phyloP scores from a whole-genome alignment of 305 asterid genomes.

The Rubia tinctorum region DNA sequence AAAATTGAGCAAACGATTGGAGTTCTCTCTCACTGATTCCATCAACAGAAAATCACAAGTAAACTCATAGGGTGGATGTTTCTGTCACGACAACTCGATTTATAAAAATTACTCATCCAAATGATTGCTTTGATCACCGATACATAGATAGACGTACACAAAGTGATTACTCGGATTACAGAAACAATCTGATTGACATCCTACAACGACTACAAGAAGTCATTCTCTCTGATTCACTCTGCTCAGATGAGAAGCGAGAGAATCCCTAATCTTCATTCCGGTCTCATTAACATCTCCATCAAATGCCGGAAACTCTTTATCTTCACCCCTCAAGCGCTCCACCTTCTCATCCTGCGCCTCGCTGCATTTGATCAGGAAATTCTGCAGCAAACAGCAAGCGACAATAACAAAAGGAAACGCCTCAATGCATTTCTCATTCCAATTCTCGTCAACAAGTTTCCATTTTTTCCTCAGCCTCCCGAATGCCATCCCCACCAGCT shows the following conservation, averaged over 20 bases:
- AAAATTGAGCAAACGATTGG: no score
- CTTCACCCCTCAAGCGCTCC: slow-evolving; percentile 28
- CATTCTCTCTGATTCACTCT: slow-evolving; percentile 53
- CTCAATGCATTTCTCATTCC: slow-evolving; percentile 66
- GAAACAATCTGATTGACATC: background rate
- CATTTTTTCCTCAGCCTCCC: slow-evolving; percentile 55
- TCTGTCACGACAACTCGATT: background rate
- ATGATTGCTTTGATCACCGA: background rate
- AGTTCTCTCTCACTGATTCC: background rate
- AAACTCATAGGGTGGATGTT: no score
- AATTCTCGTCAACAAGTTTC: slow-evolving; percentile 70
- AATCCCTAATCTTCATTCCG: slow-evolving; percentile 64
- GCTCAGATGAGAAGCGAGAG: slow-evolving; percentile 69
- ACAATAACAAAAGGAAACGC: slow-evolving; percentile 82
- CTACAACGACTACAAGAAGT: background rate
- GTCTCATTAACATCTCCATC: slow-evolving; percentile 56
- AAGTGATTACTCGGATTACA: background rate
- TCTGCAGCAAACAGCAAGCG: slow-evolving; percentile 83
- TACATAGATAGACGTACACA: background rate
- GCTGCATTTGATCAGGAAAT: slow-evolving; percentile 89
- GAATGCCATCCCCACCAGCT: slow-evolving; percentile 61
- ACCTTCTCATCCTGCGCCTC: slow-evolving; percentile 48
- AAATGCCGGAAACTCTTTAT: slow-evolving; percentile 35
- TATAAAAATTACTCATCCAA: background rate
- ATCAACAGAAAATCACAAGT: background rate